Conservation (phyloP, 2,329 filamentous ascomycete species). For the Penicillium sp. region DNA sequence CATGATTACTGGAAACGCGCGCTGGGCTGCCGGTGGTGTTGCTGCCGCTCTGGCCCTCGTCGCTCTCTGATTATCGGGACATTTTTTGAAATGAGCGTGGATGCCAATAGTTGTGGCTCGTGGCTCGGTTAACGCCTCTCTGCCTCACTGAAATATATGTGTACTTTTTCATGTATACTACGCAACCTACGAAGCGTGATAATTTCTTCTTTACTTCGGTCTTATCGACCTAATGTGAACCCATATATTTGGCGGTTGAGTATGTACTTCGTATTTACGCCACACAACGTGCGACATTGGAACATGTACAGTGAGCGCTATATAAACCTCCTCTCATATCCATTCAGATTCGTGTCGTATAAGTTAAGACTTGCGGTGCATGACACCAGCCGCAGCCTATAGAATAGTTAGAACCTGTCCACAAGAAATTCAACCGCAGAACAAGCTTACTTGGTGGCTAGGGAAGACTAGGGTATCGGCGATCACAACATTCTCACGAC, state of each 20-base stretch:
- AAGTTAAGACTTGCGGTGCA: slow-evolving; percentile 27
- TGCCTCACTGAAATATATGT: not conserved
- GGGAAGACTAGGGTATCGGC: slow-evolving; percentile 86
- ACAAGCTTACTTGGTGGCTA: slow-evolving; percentile 72
- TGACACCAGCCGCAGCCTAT: slow-evolving; percentile 22
- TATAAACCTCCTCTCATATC: not conserved
- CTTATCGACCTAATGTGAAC: not conserved
- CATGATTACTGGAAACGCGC: slow-evolving; percentile 13
- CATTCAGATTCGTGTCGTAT: not conserved
- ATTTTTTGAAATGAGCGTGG: not conserved
- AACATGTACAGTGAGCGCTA: not conserved
- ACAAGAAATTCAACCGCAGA: not conserved
- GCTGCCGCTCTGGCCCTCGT: slow-evolving; percentile 9
- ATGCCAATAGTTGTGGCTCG: not conserved
- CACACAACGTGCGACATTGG: not conserved
- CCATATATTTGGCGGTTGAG: not conserved
- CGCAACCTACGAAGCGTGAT: not conserved
- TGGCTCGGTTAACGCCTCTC: not conserved
- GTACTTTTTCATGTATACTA: not conserved
- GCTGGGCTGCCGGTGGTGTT: slow-evolving; percentile 18
- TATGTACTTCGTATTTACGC: not conserved
- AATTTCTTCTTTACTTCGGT: not conserved
- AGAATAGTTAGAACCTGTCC: not conserved
- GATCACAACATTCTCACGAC: slow-evolving; percentile 85
- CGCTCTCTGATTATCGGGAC: not conserved